Base-by-base conservation (phyloP, 1,139 yeast genomes). In the Meyerozyma guilliermondii region DNA sequence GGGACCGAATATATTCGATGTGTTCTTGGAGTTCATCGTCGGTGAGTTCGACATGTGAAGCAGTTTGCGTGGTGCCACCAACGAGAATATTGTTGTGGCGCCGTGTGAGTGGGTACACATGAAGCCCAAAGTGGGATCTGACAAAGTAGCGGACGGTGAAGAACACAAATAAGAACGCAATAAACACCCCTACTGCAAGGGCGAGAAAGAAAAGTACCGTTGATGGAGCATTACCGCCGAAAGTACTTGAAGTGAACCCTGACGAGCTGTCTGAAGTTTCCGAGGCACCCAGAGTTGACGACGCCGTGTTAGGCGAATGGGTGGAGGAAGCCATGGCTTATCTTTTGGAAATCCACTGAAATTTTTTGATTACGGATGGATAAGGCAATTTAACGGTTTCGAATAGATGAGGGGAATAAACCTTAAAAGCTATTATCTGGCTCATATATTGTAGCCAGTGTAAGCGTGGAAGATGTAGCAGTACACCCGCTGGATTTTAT, bases 201-300 rank as follows among this genome's bases (percentile, higher is more conserved):
- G 87, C 86, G 22, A 81, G 61, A 57, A 80, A 79, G 60, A 81
- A 81, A 29, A 81, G 60, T 20, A 80, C 78, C 2, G 84, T 78
- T 1, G 85, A 78, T 1, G 85, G 84, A 7, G 74, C 64, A 50
- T 65, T 67, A 3, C 75, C 74, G 9, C 66, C 67, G 47, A 68
- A 68, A n/a, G 16, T 13, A 10, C 16, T 29, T 11, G 33, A 29
- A 13, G 33, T 13, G 18, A 13, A 13, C 17, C 33, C 33, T 18
- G 16, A 11, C 10, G 33, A 29, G 28, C 2, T 26, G 28, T 5
- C 7, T 3, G 28, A 4, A n/a, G 28, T 11, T 2, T 3, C 28
- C 13, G 28, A 26, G 2, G 28, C 11, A n/a, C 28, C 6, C 22
- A 20, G 22, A 7, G 22, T 6, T 7, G 22, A 20, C 22, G 22